Conservation (phyloP, 768 basidiomycete genomes). For the Phylloporus sp. region DNA sequence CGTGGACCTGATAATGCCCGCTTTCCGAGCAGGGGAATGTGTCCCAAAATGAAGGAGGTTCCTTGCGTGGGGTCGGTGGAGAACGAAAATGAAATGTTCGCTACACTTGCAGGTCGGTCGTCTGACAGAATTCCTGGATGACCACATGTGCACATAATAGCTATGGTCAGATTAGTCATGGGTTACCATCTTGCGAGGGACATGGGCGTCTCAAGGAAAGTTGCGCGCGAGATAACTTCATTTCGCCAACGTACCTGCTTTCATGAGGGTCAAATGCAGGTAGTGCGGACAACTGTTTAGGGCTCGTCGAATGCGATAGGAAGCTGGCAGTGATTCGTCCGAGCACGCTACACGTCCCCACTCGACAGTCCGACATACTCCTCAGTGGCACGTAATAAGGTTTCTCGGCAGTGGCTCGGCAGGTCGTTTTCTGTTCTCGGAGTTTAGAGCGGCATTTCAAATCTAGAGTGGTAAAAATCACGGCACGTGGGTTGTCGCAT, state of each 20-base stretch:
- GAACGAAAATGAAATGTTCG: background rate
- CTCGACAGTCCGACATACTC: background rate
- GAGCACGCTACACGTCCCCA: background rate
- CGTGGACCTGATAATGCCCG: too few relatives aligned
- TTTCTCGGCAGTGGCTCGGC: constrained; percentile 12
- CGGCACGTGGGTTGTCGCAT: constrained; percentile 17
- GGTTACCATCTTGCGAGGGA: constrained; percentile 20
- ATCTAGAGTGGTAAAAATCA: background rate
- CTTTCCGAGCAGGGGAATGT: too few relatives aligned
- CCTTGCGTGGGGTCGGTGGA: background rate
- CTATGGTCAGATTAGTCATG: constrained; percentile 22
- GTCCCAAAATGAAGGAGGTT: constrained; percentile 11
- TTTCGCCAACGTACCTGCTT: constrained; percentile 21
- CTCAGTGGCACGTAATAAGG: background rate
- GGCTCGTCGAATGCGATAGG: constrained; percentile 23
- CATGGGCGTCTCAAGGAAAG: constrained; percentile 18
- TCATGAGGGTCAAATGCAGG: constrained; percentile 7
- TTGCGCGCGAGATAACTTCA: constrained; percentile 16
- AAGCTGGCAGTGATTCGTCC: constrained; percentile 15
- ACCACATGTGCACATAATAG: constrained; percentile 9
- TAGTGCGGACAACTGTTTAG: constrained; percentile 25
- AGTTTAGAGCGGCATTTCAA: constrained; percentile 14
- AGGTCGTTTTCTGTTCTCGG: constrained; percentile 7
- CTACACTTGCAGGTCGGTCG: background rate
- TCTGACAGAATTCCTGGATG: background rate